These are phyloP conservation scores for Parmales sp. DNA, from an alignment of 108 stramenopile species.

Conservation along the genomic window DNA sequence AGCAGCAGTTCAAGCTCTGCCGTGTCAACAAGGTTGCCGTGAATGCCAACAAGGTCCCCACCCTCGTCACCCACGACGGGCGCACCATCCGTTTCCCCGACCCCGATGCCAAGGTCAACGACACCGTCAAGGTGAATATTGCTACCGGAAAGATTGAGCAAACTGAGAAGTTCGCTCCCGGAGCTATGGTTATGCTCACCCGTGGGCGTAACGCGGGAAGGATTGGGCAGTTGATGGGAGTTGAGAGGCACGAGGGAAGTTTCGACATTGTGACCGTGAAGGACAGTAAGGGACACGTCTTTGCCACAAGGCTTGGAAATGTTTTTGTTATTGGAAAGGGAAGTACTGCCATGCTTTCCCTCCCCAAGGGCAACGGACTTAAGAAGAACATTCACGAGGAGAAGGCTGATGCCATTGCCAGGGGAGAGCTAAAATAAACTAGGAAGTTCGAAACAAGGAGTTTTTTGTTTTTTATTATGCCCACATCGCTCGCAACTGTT, in stretches of 20 bases:
- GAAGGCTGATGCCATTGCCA: slow-evolving; percentile 71
- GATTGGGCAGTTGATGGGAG: slow-evolving; percentile 86
- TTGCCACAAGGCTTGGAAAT: slow-evolving; percentile 90
- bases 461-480: background rate
- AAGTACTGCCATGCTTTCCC: slow-evolving; percentile 72
- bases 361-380: slow-evolving; percentile 98
- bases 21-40: slow-evolving; percentile 84
- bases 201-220: slow-evolving; percentile 94
- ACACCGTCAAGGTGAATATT: slow-evolving; percentile 93
- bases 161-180: slow-evolving; percentile 90
- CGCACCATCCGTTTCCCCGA: slow-evolving; percentile 98
- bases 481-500: background rate
- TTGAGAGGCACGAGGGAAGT: slow-evolving; percentile 96
- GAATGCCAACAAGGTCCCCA: slow-evolving; percentile 87
- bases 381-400: slow-evolving; percentile 98
- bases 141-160: slow-evolving; percentile 89
- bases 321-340: slow-evolving; percentile 91
- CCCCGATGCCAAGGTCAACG: slow-evolving; percentile 94
- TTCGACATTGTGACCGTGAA: slow-evolving; percentile 96
- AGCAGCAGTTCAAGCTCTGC: slow-evolving; percentile 96
- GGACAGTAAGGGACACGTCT: slow-evolving; percentile 90
- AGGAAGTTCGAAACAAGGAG: background rate
- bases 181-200: slow-evolving; percentile 91
- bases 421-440: slow-evolving; percentile 43
- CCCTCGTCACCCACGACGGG: slow-evolving; percentile 97